phyloP scores from a whole-genome alignment of 148 eudicot genomes.

The Camellia japonica region DNA sequence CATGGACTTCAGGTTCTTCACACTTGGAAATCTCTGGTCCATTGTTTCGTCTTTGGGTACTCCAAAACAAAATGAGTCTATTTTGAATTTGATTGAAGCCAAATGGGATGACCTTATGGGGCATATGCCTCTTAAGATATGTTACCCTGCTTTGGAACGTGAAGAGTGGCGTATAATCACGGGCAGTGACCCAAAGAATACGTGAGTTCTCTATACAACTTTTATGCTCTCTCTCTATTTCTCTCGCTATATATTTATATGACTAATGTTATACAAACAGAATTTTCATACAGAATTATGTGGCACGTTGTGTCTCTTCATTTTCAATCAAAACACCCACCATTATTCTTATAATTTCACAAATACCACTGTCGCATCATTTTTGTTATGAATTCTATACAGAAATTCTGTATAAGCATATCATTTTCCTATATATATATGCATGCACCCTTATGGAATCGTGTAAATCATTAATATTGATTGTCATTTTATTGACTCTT shows the following conservation, averaged over 20 bases:
- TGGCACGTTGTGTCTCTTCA: no score
- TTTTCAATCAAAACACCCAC: no score
- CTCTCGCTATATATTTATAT: no score
- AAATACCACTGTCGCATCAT: no score
- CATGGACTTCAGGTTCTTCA: slow-evolving; percentile 96
- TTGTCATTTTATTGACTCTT: not conserved
- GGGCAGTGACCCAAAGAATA: slow-evolving; percentile 92
- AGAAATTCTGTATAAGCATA: no score
- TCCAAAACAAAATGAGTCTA: slow-evolving; percentile 79
- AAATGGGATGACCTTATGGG: slow-evolving; percentile 91
- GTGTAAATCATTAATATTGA: not conserved
- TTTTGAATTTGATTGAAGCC: slow-evolving; percentile 72
- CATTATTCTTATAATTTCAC: no score
- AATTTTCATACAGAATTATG: no score
- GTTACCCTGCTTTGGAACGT: slow-evolving; percentile 78
- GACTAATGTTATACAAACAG: no score
- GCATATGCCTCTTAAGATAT: slow-evolving; percentile 87
- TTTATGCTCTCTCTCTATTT: not conserved
- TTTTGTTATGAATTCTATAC: no score
- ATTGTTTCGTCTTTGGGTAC: slow-evolving; percentile 85
- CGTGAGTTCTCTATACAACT: slow-evolving; percentile 49
- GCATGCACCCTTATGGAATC: not conserved
- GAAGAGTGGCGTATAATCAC: slow-evolving; percentile 97
- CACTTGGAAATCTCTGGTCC: slow-evolving; percentile 90
- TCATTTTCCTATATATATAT: no score